Conservation (phyloP, 2,329 filamentous ascomycete genomes). For the Colletotrichum tabaci region DNA sequence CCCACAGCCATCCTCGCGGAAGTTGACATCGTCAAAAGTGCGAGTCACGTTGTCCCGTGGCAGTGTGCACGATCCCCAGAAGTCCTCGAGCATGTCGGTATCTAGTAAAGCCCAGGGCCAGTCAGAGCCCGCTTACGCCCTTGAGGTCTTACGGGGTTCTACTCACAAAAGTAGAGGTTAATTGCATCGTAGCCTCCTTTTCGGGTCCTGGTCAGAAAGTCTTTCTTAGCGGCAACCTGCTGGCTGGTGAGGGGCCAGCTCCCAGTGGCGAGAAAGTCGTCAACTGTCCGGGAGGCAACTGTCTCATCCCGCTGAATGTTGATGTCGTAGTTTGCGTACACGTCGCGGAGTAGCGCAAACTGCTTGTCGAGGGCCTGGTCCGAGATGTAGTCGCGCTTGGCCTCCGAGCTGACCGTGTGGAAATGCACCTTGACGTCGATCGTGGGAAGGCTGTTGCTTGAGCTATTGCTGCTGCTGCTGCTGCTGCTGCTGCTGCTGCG, state of each 20-base stretch:
- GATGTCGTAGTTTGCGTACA: neutral
- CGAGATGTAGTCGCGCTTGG: neutral
- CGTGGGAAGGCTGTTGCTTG: neutral
- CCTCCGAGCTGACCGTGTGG: neutral
- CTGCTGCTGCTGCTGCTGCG: neutral
- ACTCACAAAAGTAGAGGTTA: neutral
- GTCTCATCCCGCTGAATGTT: neutral
- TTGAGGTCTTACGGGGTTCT: neutral
- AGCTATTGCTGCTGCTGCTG: neutral
- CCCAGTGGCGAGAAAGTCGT: neutral
- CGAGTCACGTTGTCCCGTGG: neutral
- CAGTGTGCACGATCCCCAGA: neutral
- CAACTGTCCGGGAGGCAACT: neutral
- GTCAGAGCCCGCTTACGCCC: neutral
- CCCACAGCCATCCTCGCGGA: neutral
- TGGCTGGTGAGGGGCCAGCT: neutral
- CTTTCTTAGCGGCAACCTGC: neutral
- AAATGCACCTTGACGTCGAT: neutral
- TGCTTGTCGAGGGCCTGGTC: neutral
- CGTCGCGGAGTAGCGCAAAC: neutral
- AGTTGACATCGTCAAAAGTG: neutral
- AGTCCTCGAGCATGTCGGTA: neutral
- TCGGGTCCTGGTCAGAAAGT: neutral
- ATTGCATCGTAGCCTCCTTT: neutral
- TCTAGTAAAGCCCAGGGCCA: neutral